Conservation (phyloP, 2,329 filamentous ascomycete genomes). For the Botrytis medusae region DNA sequence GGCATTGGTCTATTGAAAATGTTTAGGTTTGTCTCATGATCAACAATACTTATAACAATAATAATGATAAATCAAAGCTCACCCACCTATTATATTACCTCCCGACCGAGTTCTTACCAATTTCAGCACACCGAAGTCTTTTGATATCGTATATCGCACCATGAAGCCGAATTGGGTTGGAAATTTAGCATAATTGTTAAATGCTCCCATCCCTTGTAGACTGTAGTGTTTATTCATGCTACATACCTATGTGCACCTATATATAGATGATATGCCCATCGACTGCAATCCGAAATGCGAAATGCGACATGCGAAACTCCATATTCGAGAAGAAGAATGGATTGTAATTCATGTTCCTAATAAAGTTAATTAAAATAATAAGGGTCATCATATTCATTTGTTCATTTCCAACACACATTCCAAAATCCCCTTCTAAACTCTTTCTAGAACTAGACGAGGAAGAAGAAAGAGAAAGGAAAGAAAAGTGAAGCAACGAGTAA, state of each 20-base stretch:
- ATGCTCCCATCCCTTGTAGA: not conserved
- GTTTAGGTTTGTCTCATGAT: constrained; percentile 11
- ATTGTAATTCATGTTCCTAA: not conserved
- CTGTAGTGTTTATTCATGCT: not conserved
- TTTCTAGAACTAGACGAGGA: not conserved
- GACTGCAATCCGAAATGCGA: not conserved
- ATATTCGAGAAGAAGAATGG: not conserved
- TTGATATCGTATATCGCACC: not conserved
- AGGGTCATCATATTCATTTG: not conserved
- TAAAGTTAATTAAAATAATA: not conserved
- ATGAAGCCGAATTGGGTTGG: not conserved
- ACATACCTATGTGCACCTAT: not conserved
- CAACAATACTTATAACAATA: not conserved
- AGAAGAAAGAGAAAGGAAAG: not conserved
- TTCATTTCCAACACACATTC: not conserved
- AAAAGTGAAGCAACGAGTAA: constrained; percentile 36
- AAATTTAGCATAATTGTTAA: not conserved
- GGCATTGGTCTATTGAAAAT: constrained; percentile 4
- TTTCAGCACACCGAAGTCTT: not conserved
- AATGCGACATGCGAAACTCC: too few relatives aligned
- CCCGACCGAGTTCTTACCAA: not conserved
- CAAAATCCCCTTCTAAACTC: not conserved
- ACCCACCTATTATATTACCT: not conserved
- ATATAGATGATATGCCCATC: not conserved
- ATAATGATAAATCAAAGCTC: not conserved